Percentiles rank a stretch among this genome's conserved stretches.
Evolutionary conservation across 257 asterid genomes (phyloP).

Genomic region (Solanum medicagineum): DNA sequence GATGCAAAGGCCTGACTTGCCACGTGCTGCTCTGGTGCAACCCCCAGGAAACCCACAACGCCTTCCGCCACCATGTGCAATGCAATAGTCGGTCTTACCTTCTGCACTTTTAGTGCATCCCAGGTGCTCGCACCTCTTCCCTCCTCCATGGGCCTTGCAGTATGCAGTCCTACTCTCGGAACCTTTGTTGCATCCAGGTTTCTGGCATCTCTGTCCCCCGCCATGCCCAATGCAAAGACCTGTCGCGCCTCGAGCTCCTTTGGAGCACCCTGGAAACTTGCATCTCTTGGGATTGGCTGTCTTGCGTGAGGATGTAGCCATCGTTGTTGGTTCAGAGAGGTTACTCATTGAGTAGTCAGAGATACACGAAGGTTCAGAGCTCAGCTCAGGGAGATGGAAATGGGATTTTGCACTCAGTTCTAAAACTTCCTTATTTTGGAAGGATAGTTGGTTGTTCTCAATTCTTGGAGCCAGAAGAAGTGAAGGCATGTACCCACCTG

Average conservation of each 20-base stretch:
- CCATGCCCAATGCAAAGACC: conserved; percentile 88
- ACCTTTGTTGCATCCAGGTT: conserved; percentile 71
- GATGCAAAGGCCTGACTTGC: conserved; percentile 86
- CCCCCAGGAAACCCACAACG: conserved; percentile 54
- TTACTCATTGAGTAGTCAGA: conserved; percentile 58
- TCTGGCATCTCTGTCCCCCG: conserved; percentile 89
- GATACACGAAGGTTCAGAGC: conserved; percentile 50
- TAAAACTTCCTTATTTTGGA: conserved; percentile 1
- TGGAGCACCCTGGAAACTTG: conserved; percentile 45
- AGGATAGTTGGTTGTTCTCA: conserved; percentile 8
- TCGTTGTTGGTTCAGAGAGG: conserved; percentile 40
- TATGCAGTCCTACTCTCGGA: conserved; percentile 87
- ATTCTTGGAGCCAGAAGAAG: conserved; percentile 62
- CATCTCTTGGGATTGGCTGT: conserved; percentile 45
- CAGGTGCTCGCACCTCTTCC: conserved; percentile 55
- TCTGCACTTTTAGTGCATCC: conserved; percentile 94
- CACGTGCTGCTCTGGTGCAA: conserved; percentile 81
- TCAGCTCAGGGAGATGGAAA: conserved; percentile 36
- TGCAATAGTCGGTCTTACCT: conserved; percentile 76
- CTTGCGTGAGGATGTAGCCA: conserved; percentile 30
- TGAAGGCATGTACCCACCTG: conserved; percentile 77
- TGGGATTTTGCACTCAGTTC: conserved; percentile 27
- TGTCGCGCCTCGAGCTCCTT: conserved; percentile 85
- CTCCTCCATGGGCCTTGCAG: conserved; percentile 92
- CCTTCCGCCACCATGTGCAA: conserved; percentile 81